Evolutionary conservation across 257 asterid genomes (phyloP).

Genomic region (Jasminum sambac): DNA sequence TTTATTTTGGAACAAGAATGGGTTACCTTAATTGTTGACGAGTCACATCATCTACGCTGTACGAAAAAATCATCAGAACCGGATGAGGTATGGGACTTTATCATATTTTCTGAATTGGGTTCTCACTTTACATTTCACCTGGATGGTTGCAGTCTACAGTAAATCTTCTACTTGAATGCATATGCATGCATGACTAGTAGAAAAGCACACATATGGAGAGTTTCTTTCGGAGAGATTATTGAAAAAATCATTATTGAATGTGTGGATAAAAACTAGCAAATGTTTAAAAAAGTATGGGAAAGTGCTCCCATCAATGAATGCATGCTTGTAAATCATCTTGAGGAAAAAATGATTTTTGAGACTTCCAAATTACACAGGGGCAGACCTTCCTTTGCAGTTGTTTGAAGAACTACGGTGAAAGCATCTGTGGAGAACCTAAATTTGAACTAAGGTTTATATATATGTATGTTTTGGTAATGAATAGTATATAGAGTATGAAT

Average conservation of each 20-base stretch:
- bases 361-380: no score
- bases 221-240: no score
- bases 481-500: background rate
- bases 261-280: no score
- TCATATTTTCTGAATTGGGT: background rate
- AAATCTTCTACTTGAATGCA: background rate
- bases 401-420: background rate
- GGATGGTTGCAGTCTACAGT: background rate
- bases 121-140: background rate
- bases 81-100: conserved; percentile 62
- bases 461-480: background rate
- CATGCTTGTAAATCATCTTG: no score
- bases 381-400: background rate
- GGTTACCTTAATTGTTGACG: conserved; percentile 84
- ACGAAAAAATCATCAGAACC: conserved; percentile 63
- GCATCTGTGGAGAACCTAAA: background rate
- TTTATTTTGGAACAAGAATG: conserved; percentile 80
- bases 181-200: background rate
- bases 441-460: background rate
- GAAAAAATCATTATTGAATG: no score
- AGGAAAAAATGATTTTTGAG: no score
- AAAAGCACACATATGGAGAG: background rate
- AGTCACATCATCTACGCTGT: conserved; percentile 87
- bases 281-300: no score
- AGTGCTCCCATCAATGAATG: no score